Evolutionary conservation across 2,329 filamentous ascomycete genomes (phyloP), one percentile per base, ranked within the genome.

Genomic region (Colletotrichum eleusines): DNA sequence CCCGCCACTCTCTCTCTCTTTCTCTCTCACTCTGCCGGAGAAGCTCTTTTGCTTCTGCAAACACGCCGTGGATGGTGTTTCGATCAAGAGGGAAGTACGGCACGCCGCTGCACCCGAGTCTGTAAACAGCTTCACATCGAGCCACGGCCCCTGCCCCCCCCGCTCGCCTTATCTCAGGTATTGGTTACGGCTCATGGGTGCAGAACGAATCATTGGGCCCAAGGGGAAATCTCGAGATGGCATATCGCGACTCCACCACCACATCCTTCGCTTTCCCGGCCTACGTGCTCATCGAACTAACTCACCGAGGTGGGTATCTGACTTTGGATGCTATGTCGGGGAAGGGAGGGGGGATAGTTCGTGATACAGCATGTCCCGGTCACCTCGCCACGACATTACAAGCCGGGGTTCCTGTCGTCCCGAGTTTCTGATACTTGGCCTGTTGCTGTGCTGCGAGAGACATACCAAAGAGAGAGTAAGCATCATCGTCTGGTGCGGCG

Each of bases 271-370:
- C 26, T 60, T 50, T 28, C 16, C 40, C 18, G n/a, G 28, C 42
- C n/a, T 38, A 20, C 16, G 33, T 9, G 23, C 5, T n/a, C 33
- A 8, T 44, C 8, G 35, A 6, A 14, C 20, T 44, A 42, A 58
- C 58, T 60, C 58, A n/a, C 64, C 51, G 58, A 63, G 31, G 58
- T 71, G 44, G 58, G 66, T 58, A 58, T 53, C 50, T 35, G 50
- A 57, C 28, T 57, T 50, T 58, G 50, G 23, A 57, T 66, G 55
- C 9, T 7, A 26, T 28, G 46, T 50, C 42, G 12, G 40, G 55
- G 57, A 61, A 38, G 46, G 42, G 40, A 9, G 42, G 16, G 7
- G 16, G 16, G 40, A 23, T 7, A 14, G 14, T 23, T n/a, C 31
- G 33, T 18, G 23, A 67, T 48, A 42, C 44, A 40, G 28, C 50